phyloP scores from a whole-genome alignment of 208 protist genomes.

The Trypanosoma avium region DNA sequence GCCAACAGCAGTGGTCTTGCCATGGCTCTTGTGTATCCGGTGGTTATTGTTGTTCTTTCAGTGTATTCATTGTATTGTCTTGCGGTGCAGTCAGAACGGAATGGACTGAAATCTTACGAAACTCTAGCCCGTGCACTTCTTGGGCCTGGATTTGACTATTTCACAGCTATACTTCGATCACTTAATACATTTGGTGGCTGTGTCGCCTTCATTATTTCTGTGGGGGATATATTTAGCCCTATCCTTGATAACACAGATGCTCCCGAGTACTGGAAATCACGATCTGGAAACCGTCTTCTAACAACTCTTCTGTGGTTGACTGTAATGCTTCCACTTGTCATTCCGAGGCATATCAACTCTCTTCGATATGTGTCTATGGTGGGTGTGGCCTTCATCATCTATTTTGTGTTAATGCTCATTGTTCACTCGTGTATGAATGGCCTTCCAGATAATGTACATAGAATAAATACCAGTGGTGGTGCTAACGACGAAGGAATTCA shows the following conservation, averaged over 20 bases:
- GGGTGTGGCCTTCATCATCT: constrained; percentile 51
- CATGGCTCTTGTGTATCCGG: constrained; percentile 44
- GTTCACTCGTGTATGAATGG: constrained; percentile 50
- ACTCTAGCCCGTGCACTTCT: constrained; percentile 39
- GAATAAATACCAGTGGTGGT: not conserved
- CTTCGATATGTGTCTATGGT: constrained; percentile 59
- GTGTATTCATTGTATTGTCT: constrained; percentile 66
- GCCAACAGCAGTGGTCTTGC: constrained; percentile 56
- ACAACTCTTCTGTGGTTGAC: constrained; percentile 48
- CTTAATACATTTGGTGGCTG: constrained; percentile 44
- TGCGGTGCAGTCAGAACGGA: constrained; percentile 34
- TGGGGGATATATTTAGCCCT: constrained; percentile 43
- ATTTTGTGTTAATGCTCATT: constrained; percentile 54
- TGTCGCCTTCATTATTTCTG: constrained; percentile 59
- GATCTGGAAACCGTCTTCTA: constrained; percentile 43
- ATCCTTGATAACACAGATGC: constrained; percentile 27
- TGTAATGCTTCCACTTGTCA: constrained; percentile 62
- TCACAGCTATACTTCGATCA: constrained; percentile 32
- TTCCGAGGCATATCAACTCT: constrained; percentile 60
- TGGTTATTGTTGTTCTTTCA: constrained; percentile 35
- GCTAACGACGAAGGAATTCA: constrained; percentile 4
- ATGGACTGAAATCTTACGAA: constrained; percentile 41
- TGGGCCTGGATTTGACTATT: constrained; percentile 30
- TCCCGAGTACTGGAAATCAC: constrained; percentile 22
- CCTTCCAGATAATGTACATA: constrained; percentile 8